Percentiles rank a stretch among this genome's conserved stretches.
These are phyloP conservation scores for Sungouiella thailandica DNA, from an alignment of 805 yeast genomes.

Conservation along the genomic window DNA sequence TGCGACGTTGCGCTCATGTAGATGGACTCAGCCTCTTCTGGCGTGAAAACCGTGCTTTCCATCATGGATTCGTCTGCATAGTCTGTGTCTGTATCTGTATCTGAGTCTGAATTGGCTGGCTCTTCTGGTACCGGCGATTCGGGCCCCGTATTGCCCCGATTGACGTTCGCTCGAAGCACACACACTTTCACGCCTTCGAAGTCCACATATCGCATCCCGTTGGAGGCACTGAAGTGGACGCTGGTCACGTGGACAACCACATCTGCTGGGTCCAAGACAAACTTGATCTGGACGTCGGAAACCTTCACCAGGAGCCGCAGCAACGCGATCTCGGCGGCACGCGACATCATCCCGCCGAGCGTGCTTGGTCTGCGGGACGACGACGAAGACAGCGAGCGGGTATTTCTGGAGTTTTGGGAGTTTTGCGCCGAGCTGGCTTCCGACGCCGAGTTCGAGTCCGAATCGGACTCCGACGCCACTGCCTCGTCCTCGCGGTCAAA, in stretches of 20 bases:
- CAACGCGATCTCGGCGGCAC: constrained; percentile 63
- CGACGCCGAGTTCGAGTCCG: not conserved
- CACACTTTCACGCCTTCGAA: constrained; percentile 37
- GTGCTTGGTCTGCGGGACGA: constrained; percentile 29
- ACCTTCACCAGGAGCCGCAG: constrained; percentile 54
- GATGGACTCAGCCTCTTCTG: constrained; percentile 63
- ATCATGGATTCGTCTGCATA: constrained; percentile 42
- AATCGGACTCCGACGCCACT: not conserved
- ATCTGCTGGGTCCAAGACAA: constrained; percentile 44
- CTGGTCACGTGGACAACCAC: constrained; percentile 27
- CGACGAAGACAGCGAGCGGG: constrained; percentile 15
- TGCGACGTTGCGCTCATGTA: constrained; percentile 79
- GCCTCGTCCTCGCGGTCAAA: constrained; percentile 15
- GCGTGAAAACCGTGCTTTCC: constrained; percentile 61
- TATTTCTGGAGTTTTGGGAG: too few species aligned
- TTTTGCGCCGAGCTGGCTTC: not conserved
- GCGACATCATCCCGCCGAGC: constrained; percentile 52
- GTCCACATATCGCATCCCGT: constrained; percentile 41
- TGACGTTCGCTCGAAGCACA: constrained; percentile 37
- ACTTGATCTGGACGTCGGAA: constrained; percentile 40
- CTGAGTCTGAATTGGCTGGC: constrained; percentile 5
- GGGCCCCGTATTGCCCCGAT: constrained; percentile 21
- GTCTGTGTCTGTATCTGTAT: constrained; percentile 11
- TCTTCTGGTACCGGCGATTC: constrained; percentile 1
- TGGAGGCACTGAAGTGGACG: constrained; percentile 33